Evolutionary conservation across 2,329 filamentous ascomycete genomes (phyloP), one percentile per base, ranked within the genome.

Genomic region (Aspergillus fischeri): DNA sequence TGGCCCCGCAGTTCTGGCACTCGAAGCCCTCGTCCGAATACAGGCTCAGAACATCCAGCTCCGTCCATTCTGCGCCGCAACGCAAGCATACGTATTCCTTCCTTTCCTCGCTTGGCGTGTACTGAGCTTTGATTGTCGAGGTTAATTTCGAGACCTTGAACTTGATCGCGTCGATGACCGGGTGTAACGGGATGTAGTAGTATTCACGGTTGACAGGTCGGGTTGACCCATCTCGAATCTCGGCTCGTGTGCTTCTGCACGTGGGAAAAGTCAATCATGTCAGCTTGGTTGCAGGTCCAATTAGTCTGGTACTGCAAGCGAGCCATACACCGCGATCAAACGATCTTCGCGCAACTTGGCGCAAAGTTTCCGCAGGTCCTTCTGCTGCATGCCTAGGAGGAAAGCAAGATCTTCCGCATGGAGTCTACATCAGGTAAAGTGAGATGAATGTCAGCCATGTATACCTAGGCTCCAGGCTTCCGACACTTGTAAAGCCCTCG

Each of bases 111-210:
- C 88, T 88, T 0, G 91, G 88, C 20, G 90, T 86, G 17, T 90
- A 90, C 57, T 91, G 87, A 17, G 88, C 87, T 75, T 97, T 92
- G 58, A 97, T 91, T 54, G 89, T 86, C 72, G 93, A 92, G 64
- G 92, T 92, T 65, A 97, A 86, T 56, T 88, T 88, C 70, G 93
- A 92, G 52, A 96, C 86, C 61, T 91, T 88, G 83, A 90, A 99
- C 75, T 99, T 99, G 77, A 96, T 95, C 51, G 91, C 91, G 76
- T 99, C 94, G 69, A 99, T 91, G 38, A 93, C 91, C 57, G 91
- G 89, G 58, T 94, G 91, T 69, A 95, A 95, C 72, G 97, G 92
- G 72, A 99, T 93, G 76, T 91, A 99, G 78, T 96, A 99, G 81
- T 96, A 99, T 61, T 93, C 96, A 67, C 91, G 86, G 70, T 89